phyloP scores from a whole-genome alignment of 2,329 filamentous ascomycete genomes.

The Trichoderma koningiopsis region DNA sequence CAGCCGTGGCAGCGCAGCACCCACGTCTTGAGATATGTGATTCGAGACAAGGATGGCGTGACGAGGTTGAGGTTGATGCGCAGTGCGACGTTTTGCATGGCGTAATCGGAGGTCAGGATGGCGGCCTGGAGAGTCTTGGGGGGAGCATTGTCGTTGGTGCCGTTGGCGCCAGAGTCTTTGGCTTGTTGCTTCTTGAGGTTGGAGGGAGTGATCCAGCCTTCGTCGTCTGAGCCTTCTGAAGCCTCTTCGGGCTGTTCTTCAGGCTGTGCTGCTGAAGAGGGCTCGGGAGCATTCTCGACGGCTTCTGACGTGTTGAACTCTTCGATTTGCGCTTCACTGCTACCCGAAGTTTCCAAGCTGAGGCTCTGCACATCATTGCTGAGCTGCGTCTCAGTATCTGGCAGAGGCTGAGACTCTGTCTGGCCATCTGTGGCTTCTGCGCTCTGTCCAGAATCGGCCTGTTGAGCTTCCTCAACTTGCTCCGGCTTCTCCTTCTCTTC shows the following conservation, averaged over 20 bases:
- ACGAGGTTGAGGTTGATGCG: slow-evolving; percentile 93
- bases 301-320: neutral
- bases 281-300: slow-evolving; percentile 23
- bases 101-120: slow-evolving; percentile 93
- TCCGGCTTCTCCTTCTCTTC: slow-evolving; percentile 35
- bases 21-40: slow-evolving; percentile 84
- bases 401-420: slow-evolving; percentile 30
- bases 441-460: slow-evolving; percentile 28
- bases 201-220: slow-evolving; percentile 91
- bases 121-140: slow-evolving; percentile 77
- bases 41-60: slow-evolving; percentile 74
- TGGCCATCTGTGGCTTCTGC: slow-evolving; percentile 17
- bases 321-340: neutral
- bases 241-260: slow-evolving; percentile 37
- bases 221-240: slow-evolving; percentile 55
- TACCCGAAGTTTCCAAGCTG: slow-evolving; percentile 27
- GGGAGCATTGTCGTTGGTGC: slow-evolving; percentile 50
- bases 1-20: slow-evolving; percentile 92
- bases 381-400: slow-evolving; percentile 25
- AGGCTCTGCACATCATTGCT: slow-evolving; percentile 33
- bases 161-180: slow-evolving; percentile 56
- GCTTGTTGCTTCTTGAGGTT: slow-evolving; percentile 86
- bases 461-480: slow-evolving; percentile 22
- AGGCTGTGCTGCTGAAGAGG: slow-evolving; percentile 15
- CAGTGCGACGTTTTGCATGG: slow-evolving; percentile 95